These are phyloP conservation scores for Penicillium vulpinum DNA, from an alignment of 2,329 filamentous ascomycete species.

Conservation along the genomic window DNA sequence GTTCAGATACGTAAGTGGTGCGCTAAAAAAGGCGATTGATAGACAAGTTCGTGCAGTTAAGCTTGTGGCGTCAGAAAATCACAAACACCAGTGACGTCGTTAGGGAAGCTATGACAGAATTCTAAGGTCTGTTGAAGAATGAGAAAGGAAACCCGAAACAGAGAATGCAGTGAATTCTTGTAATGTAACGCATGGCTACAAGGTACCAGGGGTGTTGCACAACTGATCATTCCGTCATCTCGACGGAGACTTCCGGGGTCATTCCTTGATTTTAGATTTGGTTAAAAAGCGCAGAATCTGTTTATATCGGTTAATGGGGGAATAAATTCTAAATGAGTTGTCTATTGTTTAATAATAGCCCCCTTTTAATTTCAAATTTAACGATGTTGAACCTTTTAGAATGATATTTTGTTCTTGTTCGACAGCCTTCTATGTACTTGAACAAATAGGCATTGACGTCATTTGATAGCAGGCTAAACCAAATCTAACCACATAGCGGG, in stretches of 20 bases:
- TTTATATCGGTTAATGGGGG: neutral
- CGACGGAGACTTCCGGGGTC: neutral
- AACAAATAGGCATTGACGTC: slow-evolving; percentile 13
- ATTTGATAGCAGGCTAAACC: slow-evolving; percentile 7
- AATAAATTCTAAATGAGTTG: neutral
- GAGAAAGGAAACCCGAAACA: neutral
- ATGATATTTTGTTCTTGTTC: neutral
- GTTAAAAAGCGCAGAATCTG: neutral
- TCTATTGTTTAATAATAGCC: neutral
- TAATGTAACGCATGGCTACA: neutral
- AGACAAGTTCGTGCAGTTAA: slow-evolving; percentile 11
- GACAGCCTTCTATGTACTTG: neutral
- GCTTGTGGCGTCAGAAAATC: slow-evolving; percentile 5
- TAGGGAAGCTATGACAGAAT: slow-evolving; percentile 7
- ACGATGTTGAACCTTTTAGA: neutral
- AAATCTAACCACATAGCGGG: neutral
- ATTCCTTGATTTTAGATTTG: slow-evolving; percentile 17
- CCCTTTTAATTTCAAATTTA: neutral
- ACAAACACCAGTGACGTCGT: slow-evolving; percentile 6
- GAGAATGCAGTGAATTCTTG: neutral
- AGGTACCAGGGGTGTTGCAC: neutral
- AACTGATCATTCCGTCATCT: slow-evolving; percentile 15
- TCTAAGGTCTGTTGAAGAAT: neutral
- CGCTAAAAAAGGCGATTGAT: slow-evolving; percentile 24
- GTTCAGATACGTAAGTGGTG: slow-evolving; percentile 19